Evolutionary conservation across 352 stramenopile genomes (phyloP).

Genomic region (Pythium myriotylum): DNA sequence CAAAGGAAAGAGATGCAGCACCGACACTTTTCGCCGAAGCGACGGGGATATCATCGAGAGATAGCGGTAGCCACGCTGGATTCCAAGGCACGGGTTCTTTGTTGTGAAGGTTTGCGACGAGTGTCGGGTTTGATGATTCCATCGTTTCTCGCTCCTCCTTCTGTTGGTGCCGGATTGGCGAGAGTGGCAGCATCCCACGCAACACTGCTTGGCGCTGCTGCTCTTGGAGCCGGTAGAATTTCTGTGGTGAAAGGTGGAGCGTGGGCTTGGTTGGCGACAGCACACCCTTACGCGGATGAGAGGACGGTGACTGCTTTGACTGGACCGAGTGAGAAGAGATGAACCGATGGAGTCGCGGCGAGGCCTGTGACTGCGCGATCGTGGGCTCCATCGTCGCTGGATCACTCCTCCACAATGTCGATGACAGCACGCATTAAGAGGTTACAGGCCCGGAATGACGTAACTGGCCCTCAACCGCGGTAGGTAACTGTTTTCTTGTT

Average conservation of each 20-base stretch:
- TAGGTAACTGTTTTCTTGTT: not conserved
- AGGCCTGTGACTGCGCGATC: not conserved
- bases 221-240: slow-evolving; percentile 46
- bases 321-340: slow-evolving; percentile 4
- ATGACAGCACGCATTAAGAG: no score
- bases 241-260: slow-evolving; percentile 47
- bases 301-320: slow-evolving; percentile 13
- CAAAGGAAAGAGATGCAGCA: slow-evolving; percentile 18
- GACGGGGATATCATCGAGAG: slow-evolving; percentile 4
- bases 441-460: not conserved
- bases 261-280: slow-evolving; percentile 17
- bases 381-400: not conserved
- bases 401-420: no score
- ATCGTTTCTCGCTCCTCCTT: not conserved
- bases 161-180: slow-evolving; percentile 24
- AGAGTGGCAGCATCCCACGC: slow-evolving; percentile 35
- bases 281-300: slow-evolving; percentile 1
- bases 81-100: slow-evolving; percentile 35
- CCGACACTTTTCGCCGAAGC: slow-evolving; percentile 2
- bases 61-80: slow-evolving; percentile 34
- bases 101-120: no score
- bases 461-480: not conserved
- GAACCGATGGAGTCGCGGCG: slow-evolving; percentile 6
- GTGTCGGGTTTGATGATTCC: no score
- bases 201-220: slow-evolving; percentile 36